Conservation (phyloP, 2,329 filamentous ascomycete species). For the Ophiocordyceps camponoti-leonardi region DNA sequence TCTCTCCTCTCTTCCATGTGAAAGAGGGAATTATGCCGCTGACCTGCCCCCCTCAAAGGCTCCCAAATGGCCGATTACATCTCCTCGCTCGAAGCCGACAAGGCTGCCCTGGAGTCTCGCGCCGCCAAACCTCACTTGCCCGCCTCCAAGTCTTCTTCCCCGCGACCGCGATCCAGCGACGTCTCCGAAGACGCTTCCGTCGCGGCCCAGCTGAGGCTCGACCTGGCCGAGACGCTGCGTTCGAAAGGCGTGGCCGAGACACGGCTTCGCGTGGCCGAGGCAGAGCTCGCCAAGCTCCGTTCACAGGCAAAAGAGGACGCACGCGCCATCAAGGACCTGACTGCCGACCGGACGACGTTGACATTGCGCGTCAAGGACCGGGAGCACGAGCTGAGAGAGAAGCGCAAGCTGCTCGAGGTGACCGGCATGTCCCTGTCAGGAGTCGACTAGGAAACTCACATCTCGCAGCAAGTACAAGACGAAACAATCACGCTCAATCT, state of each 20-base stretch:
- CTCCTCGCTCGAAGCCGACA: slow-evolving; percentile 42
- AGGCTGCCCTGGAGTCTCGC: slow-evolving; percentile 20
- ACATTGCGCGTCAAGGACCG: slow-evolving; percentile 56
- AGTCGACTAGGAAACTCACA: too few species aligned
- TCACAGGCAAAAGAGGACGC: slow-evolving; percentile 40
- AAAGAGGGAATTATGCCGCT: neutral
- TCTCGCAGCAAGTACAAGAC: slow-evolving; percentile 60
- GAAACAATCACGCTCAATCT: slow-evolving; percentile 79
- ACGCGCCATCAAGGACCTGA: slow-evolving; percentile 42
- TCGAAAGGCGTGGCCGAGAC: slow-evolving; percentile 51
- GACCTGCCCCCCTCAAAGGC: slow-evolving; percentile 22
- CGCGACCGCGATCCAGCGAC: neutral
- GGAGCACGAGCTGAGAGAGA: slow-evolving; percentile 71
- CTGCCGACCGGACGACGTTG: slow-evolving; percentile 42
- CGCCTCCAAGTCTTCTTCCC: neutral
- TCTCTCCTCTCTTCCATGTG: neutral
- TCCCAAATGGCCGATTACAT: slow-evolving; percentile 51
- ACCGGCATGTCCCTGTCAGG: too few species aligned
- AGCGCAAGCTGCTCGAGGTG: slow-evolving; percentile 67
- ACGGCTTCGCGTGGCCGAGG: slow-evolving; percentile 42
- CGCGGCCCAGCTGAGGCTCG: slow-evolving; percentile 39
- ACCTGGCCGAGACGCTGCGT: slow-evolving; percentile 62
- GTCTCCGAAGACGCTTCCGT: slow-evolving; percentile 13
- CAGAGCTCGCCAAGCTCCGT: slow-evolving; percentile 48
- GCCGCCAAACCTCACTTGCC: neutral